These are phyloP conservation scores for Adansonia gregorii DNA, from an alignment of 441 rosid species.

Conservation along the genomic window DNA sequence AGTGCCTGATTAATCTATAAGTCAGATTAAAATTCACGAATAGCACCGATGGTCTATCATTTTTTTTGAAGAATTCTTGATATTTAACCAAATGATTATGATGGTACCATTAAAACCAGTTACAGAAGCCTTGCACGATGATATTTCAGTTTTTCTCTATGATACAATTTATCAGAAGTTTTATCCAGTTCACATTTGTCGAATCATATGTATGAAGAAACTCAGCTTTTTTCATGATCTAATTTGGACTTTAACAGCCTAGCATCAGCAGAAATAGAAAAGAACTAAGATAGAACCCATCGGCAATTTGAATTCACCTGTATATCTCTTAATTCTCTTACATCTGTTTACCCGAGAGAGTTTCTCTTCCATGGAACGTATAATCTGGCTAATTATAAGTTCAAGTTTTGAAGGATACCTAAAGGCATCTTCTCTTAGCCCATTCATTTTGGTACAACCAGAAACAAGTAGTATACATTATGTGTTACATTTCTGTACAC, in stretches of 20 bases:
- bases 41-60: not conserved
- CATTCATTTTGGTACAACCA: no score
- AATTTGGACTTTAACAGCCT: not conserved
- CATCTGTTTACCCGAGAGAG: not conserved
- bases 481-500: no score
- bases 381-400: no score
- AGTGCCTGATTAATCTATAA: not conserved
- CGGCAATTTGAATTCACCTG: not conserved
- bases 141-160: not conserved
- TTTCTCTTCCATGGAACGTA: no score
- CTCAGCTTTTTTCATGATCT: constrained; percentile 7
- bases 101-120: not conserved
- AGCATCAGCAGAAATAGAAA: not conserved
- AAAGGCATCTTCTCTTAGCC: no score
- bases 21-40: not conserved
- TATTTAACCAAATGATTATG: not conserved
- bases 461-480: no score
- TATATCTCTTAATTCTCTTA: not conserved
- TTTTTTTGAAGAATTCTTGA: no score
- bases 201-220: not conserved
- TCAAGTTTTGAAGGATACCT: no score
- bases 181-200: not conserved
- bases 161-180: not conserved
- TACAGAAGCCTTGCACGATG: not conserved
- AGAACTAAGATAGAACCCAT: not conserved